phyloP scores from a whole-genome alignment of 1,139 yeast species.

The Magnusiomyces suaveolens region DNA sequence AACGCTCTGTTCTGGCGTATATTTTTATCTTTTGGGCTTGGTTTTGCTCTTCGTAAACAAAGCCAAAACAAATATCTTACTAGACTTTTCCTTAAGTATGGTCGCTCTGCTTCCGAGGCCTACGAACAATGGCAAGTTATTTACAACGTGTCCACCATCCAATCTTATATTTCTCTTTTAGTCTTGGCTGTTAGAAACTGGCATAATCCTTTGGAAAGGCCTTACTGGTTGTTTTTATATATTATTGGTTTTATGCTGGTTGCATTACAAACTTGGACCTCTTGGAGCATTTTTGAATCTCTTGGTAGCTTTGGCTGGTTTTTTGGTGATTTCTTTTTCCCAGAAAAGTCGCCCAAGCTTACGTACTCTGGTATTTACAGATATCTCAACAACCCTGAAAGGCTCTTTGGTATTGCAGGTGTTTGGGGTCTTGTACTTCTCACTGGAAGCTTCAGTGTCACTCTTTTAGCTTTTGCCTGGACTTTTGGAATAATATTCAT shows the following conservation, averaged over 20 bases:
- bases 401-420: slow-evolving; percentile 72
- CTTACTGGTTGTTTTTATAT: slow-evolving; percentile 44
- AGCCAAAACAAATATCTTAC: slow-evolving; percentile 58
- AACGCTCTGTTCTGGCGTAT: slow-evolving; percentile 45
- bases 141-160: slow-evolving; percentile 44
- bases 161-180: slow-evolving; percentile 36
- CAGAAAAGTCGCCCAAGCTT: slow-evolving; percentile 41
- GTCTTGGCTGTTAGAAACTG: slow-evolving; percentile 33
- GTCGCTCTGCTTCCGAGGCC: slow-evolving; percentile 58
- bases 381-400: slow-evolving; percentile 77
- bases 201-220: slow-evolving; percentile 28
- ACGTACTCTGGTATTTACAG: slow-evolving; percentile 80
- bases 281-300: slow-evolving; percentile 58
- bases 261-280: slow-evolving; percentile 61
- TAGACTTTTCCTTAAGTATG: slow-evolving; percentile 54
- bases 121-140: slow-evolving; percentile 69
- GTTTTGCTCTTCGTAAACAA: slow-evolving; percentile 49
- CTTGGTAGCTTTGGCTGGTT: slow-evolving; percentile 87
- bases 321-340: slow-evolving; percentile 77
- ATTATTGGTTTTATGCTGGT: slow-evolving; percentile 49
- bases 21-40: slow-evolving; percentile 46
- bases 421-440: slow-evolving; percentile 70
- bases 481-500: slow-evolving; percentile 56
- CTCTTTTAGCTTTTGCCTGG: slow-evolving; percentile 55
- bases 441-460: slow-evolving; percentile 49